Conservation (phyloP, 768 basidiomycete species). For the Boletus rex-veris region DNA sequence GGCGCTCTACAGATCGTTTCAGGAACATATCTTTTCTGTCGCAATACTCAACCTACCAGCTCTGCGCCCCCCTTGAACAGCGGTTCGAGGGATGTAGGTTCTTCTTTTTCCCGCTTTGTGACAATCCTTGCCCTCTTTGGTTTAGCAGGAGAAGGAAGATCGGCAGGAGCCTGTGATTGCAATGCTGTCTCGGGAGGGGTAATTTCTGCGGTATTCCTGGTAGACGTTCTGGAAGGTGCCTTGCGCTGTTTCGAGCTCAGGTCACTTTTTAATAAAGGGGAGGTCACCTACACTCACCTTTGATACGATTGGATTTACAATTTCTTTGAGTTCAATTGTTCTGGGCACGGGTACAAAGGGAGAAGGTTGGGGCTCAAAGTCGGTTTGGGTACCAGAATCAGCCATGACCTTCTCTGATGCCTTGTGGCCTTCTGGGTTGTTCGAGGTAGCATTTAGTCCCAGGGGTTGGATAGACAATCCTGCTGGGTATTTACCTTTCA, state of each 20-base stretch:
- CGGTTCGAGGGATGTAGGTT: conserved; percentile 6
- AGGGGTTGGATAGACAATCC: neutral
- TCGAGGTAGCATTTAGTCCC: neutral
- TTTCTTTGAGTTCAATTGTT: conserved; percentile 20
- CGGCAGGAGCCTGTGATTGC: conserved; percentile 14
- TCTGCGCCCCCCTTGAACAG: neutral
- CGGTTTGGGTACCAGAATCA: conserved; percentile 29
- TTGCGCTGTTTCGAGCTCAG: conserved; percentile 28
- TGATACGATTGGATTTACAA: conserved; percentile 11
- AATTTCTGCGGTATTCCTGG: conserved; percentile 16
- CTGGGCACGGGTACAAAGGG: conserved; percentile 7
- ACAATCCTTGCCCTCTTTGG: conserved; percentile 30
- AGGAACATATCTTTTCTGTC: neutral
- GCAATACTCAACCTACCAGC: conserved; percentile 16
- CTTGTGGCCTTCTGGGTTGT: neutral
- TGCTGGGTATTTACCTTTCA: conserved; percentile 9
- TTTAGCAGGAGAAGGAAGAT: conserved; percentile 24
- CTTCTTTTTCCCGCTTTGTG: conserved; percentile 29
- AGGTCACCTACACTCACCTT: conserved; percentile 15
- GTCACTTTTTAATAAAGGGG: neutral
- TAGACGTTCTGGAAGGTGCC: conserved; percentile 20
- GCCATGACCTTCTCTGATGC: conserved; percentile 13
- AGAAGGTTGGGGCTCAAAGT: conserved; percentile 15
- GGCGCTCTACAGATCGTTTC: conserved; percentile 8
- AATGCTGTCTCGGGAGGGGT: conserved; percentile 7